Percentiles rank a stretch among this genome's conserved stretches.
These are phyloP conservation scores for Apodospora peruviana DNA, from an alignment of 495 filamentous ascomycete species.

Conservation along the genomic window DNA sequence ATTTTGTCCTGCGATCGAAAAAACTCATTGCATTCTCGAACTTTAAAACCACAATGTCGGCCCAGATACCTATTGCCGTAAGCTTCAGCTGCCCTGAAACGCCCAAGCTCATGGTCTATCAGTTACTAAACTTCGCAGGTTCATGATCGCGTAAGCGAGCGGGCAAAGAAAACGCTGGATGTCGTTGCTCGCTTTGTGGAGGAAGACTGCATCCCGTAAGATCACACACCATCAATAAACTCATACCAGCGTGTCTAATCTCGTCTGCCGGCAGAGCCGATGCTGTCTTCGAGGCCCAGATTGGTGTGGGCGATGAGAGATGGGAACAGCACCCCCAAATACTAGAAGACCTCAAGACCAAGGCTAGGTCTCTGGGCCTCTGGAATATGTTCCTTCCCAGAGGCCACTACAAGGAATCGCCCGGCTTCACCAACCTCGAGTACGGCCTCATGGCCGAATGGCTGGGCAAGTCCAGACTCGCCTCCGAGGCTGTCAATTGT, in stretches of 20 bases:
- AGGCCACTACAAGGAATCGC: constrained; percentile 89
- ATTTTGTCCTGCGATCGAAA: neutral
- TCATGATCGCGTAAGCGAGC: constrained; percentile 64
- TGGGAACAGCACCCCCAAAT: constrained; percentile 73
- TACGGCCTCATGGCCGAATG: constrained; percentile 92
- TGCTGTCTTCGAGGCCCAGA: constrained; percentile 67
- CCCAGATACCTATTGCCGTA: constrained; percentile 63
- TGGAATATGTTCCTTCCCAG: constrained; percentile 99
- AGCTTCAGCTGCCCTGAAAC: constrained; percentile 17
- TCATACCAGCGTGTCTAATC: constrained; percentile 7
- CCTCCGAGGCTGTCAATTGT: constrained; percentile 87
- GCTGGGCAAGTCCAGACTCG: constrained; percentile 71
- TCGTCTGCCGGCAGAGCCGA: constrained; percentile 49
- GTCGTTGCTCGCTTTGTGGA: constrained; percentile 94
- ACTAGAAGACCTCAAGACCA: constrained; percentile 81
- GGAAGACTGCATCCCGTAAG: constrained; percentile 82
- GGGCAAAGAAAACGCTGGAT: constrained; percentile 61
- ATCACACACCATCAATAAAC: constrained; percentile 1
- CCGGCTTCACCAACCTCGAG: constrained; percentile 85
- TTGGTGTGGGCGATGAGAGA: constrained; percentile 67
- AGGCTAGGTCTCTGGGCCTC: constrained; percentile 76
- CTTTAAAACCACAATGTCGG: constrained; percentile 55
- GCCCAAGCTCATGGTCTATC: neutral
- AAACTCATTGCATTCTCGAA: too few relatives aligned
- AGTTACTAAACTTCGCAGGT: constrained; percentile 38